These are phyloP conservation scores for Sphagnum magellanicum DNA, from an alignment of 228 moss, liverwort and hornwort species.

Conservation along the genomic window DNA sequence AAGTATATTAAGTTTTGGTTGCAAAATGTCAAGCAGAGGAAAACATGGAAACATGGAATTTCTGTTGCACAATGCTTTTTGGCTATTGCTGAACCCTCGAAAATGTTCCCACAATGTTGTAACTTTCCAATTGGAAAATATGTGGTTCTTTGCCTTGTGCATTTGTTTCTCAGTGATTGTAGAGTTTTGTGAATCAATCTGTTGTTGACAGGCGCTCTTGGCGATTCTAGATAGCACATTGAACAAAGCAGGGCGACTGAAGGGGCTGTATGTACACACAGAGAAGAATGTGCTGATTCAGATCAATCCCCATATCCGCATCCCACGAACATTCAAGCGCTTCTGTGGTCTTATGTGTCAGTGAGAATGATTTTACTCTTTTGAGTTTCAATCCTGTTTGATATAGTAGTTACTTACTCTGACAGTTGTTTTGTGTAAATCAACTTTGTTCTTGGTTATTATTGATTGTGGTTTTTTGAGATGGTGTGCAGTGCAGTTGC, in stretches of 20 bases:
- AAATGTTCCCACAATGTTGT: no score
- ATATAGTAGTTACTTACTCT: not conserved
- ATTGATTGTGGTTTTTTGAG: not conserved
- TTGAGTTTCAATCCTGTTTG: not conserved
- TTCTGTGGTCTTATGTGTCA: conserved; percentile 96
- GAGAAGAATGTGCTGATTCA: conserved; percentile 95
- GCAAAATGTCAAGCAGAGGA: not conserved
- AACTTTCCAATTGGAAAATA: no score
- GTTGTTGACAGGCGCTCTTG: conserved; percentile 61
- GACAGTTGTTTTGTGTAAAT: not conserved
- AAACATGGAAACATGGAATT: not conserved
- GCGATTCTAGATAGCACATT: conserved; percentile 90
- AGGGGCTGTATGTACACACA: conserved; percentile 80
- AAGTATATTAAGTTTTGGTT: not conserved
- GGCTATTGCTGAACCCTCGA: no score
- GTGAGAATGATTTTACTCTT: conserved; percentile 2
- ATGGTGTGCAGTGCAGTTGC: conserved; percentile 67
- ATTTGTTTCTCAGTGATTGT: no score
- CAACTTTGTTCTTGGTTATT: not conserved
- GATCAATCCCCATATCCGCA: conserved; percentile 93
- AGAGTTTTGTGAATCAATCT: not conserved
- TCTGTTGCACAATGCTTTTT: no score
- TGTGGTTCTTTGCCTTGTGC: no score
- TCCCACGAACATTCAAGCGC: conserved; percentile 96
- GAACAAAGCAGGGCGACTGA: conserved; percentile 93